A percentile compares a stretch with the other conserved stretches of the same genome.
Evolutionary conservation across 2,329 filamentous ascomycete species (phyloP).

Genomic region (Myriosclerotinia duriaeana): DNA sequence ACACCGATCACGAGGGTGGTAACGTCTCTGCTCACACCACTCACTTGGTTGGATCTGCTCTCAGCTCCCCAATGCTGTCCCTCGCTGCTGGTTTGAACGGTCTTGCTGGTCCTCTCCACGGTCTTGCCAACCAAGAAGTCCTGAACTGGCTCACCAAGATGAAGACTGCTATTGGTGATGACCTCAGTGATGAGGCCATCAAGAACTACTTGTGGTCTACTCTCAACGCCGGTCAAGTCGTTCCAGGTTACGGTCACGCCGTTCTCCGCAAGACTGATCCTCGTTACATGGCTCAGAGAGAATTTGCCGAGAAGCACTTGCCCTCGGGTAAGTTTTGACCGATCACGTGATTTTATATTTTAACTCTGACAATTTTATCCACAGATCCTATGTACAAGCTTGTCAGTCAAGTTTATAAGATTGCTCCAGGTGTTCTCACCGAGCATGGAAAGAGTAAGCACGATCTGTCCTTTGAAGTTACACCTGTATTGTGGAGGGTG

Average conservation of each 20-base stretch:
- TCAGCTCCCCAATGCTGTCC: conserved; percentile 97
- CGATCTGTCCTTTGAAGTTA: conserved; percentile 69
- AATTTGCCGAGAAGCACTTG: conserved; percentile 63
- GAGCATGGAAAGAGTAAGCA: conserved; percentile 99
- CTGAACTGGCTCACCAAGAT: conserved; percentile 99
- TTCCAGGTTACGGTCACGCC: conserved; percentile 97
- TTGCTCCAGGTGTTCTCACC: conserved; percentile 92
- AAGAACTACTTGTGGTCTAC: conserved; percentile 99
- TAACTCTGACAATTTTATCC: conserved; percentile 63
- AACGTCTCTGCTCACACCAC: conserved; percentile 99
- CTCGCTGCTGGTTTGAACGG: conserved; percentile 96
- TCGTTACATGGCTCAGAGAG: conserved; percentile 96
- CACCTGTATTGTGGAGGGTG: not conserved
- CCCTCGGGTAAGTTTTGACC: conserved; percentile 2
- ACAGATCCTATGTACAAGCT: conserved; percentile 99
- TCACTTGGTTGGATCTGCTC: conserved; percentile 92
- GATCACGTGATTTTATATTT: not conserved
- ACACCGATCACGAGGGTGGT: conserved; percentile 99
- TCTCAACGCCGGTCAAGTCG: conserved; percentile 91
- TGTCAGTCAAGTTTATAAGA: conserved; percentile 99
- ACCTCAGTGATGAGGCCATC: conserved; percentile 94
- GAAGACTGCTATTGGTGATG: conserved; percentile 91
- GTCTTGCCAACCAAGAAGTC: conserved; percentile 99
- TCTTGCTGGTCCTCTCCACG: conserved; percentile 96
- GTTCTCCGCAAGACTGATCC: conserved; percentile 99